Conservation (phyloP, 2,329 filamentous ascomycete genomes). For the Aspergillus fijiensis region DNA sequence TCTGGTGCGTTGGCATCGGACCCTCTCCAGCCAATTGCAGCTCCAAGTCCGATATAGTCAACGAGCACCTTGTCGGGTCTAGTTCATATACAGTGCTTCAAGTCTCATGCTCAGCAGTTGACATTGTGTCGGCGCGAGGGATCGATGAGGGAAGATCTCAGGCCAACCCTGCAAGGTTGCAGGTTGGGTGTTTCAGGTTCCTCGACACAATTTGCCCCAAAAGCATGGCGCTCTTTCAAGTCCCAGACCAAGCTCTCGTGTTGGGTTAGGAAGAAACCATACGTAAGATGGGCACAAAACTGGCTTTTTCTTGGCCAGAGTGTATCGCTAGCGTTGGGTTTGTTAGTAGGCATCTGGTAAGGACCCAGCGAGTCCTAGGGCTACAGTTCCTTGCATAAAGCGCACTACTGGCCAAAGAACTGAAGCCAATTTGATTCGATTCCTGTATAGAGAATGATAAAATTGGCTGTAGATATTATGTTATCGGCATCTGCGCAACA, state of each 20-base stretch:
- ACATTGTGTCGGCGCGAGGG: neutral
- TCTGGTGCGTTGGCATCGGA: slow-evolving; percentile 6
- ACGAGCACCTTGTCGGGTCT: neutral
- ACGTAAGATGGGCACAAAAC: neutral
- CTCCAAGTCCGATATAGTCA: neutral
- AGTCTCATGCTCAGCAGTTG: neutral
- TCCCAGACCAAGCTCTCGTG: no score
- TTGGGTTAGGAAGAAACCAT: neutral
- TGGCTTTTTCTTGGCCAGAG: neutral
- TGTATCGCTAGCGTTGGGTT: neutral
- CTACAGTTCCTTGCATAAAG: no score
- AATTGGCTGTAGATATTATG: no score
- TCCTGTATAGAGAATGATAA: no score
- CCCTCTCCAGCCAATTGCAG: slow-evolving; percentile 5
- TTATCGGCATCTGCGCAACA: no score
- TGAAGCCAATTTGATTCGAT: no score
- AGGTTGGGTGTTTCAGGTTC: neutral
- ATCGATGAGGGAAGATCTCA: neutral
- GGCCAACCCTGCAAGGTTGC: neutral
- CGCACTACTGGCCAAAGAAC: no score
- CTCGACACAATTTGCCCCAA: neutral
- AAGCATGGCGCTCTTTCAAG: no score
- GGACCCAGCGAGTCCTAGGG: neutral
- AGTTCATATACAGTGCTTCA: neutral
- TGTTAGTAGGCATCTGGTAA: neutral